Evolutionary conservation across 345 rosid species (phyloP).

Genomic region (Geranium rotundifolium): DNA sequence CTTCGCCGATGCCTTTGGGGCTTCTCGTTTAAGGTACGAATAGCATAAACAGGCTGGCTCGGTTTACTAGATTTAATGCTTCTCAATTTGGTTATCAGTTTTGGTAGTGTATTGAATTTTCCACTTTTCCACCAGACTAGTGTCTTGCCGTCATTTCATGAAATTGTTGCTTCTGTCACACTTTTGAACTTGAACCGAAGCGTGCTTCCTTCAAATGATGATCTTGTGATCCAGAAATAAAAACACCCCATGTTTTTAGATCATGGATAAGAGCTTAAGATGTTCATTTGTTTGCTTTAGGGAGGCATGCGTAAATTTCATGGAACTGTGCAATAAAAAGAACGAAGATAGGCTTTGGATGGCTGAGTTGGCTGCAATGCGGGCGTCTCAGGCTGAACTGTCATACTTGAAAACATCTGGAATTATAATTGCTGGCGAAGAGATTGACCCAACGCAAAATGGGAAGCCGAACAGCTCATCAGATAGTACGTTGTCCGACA

Average conservation of each 20-base stretch:
- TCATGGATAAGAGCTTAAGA: not conserved
- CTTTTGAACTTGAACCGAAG: not conserved
- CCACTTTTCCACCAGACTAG: too few species aligned
- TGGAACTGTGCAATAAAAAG: conserved; percentile 89
- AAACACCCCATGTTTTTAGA: not conserved
- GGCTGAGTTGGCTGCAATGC: conserved; percentile 90
- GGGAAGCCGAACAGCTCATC: conserved; percentile 30
- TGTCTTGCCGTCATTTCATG: too few species aligned
- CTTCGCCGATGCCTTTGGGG: conserved; percentile 89
- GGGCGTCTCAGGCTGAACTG: conserved; percentile 67
- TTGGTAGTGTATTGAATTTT: too few species aligned
- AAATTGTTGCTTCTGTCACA: too few species aligned
- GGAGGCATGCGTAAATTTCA: conserved; percentile 85
- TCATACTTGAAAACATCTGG: conserved; percentile 74
- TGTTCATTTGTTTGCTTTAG: conserved; percentile 22
- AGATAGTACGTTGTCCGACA: conserved; percentile 32
- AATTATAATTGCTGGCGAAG: conserved; percentile 66
- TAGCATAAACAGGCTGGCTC: too few species aligned
- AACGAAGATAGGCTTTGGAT: conserved; percentile 90
- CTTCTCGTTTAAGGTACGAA: conserved; percentile 71
- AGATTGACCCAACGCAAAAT: conserved; percentile 30
- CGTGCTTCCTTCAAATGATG: too few species aligned
- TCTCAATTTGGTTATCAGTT: too few species aligned
- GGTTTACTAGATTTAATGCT: too few species aligned
- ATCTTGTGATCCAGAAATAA: not conserved